Base-by-base conservation (phyloP, 805 yeast species). In the Saccharomycopsis sp. region DNA sequence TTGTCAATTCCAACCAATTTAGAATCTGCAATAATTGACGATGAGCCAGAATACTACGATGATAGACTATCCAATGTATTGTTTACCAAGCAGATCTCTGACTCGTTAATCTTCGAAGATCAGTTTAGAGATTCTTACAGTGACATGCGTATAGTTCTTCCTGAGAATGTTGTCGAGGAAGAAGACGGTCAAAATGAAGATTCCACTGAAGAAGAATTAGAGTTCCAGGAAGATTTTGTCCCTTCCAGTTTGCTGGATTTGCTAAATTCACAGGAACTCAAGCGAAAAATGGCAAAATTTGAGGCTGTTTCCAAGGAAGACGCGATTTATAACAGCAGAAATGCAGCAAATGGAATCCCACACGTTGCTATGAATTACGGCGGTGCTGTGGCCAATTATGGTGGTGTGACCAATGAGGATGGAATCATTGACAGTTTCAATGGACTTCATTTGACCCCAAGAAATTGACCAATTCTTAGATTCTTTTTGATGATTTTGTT, bases 211-310 rank as follows among this genome's bases (percentile, higher is more conserved):
- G 38, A 29, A 29, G 60, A 56, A 12, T 53, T 57, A 17, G 55
- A 57, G 25, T 80, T 73, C 67, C 88, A 81, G 53, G 92, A 88
- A 63, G 96, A 88, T 67, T 87, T 83, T 64, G 87, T 91, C 2
- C 97, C 97, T 0, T 83, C 86, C 3, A 82, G 92, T 29, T 72
- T 91, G 44, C 81, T 85, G n/a, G 96, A 89, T 63, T 73, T 90
- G 54, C 73, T 92, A 54, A 89, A 96, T 0, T 96, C 96, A 0
- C 87, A 83, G 64, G 97, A 91, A 68, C 71, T 87, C 20, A 75
- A 85, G 64, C 77, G 97, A 52, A 82, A 90, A 61, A 78, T 77
- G 55, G 84, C 91, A 9, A 75, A 89, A 59, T 78, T 83, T 2
- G 66, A 71, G 9, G 60, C 63, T 25, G 55, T 66, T 29, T 52